Conservation (phyloP, 805 yeast species). For the Cyberlindnera sargentensis region DNA sequence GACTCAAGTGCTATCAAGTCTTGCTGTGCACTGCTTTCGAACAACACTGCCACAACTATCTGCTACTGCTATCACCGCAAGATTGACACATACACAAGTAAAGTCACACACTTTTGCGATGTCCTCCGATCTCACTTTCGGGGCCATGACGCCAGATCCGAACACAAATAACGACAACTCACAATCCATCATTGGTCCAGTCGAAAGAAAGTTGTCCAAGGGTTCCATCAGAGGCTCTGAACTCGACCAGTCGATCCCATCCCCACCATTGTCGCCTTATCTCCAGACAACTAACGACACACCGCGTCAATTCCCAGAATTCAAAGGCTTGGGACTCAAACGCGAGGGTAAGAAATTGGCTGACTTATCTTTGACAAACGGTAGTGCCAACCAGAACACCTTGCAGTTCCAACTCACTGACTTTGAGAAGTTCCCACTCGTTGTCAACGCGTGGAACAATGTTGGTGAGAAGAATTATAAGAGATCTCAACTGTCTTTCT, state of each 20-base stretch:
- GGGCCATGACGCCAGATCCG: constrained; percentile 23
- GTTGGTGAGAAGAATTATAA: constrained; percentile 38
- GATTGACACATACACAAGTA: neutral
- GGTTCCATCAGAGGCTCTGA: constrained; percentile 22
- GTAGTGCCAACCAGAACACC: constrained; percentile 9
- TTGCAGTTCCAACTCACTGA: constrained; percentile 42
- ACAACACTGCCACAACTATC: neutral
- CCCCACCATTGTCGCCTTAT: constrained; percentile 41
- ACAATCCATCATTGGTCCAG: constrained; percentile 4
- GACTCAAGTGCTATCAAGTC: neutral
- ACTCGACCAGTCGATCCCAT: constrained; percentile 27
- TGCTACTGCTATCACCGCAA: neutral
- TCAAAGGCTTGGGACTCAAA: constrained; percentile 3
- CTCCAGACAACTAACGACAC: constrained; percentile 10
- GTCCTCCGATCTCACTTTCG: constrained; percentile 13
- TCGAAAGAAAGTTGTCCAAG: constrained; percentile 22
- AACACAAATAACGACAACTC: constrained; percentile 8
- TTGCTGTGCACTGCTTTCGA: neutral
- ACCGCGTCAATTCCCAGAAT: constrained; percentile 9
- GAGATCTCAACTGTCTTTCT: constrained; percentile 41
- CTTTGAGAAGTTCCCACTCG: constrained; percentile 37
- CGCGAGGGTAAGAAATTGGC: constrained; percentile 8
- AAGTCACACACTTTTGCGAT: neutral
- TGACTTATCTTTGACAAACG: constrained; percentile 11
- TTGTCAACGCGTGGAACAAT: constrained; percentile 45